These are phyloP conservation scores for Amanita pallidorosea DNA, from an alignment of 768 basidiomycete species.

Conservation along the genomic window DNA sequence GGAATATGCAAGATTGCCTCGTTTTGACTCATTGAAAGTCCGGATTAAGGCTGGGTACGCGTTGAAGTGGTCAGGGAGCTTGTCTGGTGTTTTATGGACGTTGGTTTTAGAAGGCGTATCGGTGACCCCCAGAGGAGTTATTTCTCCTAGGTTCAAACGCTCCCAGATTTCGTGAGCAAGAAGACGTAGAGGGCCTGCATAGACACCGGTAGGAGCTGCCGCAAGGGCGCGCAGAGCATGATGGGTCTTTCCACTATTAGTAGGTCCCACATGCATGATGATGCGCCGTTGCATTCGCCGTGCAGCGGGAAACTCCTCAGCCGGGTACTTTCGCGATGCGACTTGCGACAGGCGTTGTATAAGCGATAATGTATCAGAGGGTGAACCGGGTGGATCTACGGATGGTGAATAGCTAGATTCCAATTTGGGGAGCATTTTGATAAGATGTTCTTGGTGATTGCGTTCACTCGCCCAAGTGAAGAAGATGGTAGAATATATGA, in stretches of 20 bases:
- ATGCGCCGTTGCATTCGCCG: conserved; percentile 62
- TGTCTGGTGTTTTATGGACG: conserved; percentile 10
- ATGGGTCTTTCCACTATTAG: conserved; percentile 96
- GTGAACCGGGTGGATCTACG: conserved; percentile 27
- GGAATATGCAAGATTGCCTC: conserved; percentile 37
- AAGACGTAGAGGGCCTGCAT: conserved; percentile 85
- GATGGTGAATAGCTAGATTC: conserved; percentile 25
- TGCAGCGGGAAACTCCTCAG: conserved; percentile 38
- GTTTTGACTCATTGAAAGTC: background rate
- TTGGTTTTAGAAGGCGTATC: conserved; percentile 14
- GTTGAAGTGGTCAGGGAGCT: conserved; percentile 17
- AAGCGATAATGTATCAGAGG: conserved; percentile 11
- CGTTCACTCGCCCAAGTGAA: conserved; percentile 43
- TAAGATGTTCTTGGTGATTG: conserved; percentile 14
- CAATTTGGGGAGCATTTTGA: conserved; percentile 1
- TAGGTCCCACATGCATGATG: conserved; percentile 95
- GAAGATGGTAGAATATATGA: conserved; percentile 41
- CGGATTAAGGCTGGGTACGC: background rate
- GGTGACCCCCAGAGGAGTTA: conserved; percentile 57
- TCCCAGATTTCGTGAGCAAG: conserved; percentile 95
- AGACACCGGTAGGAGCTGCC: conserved; percentile 60
- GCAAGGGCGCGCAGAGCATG: conserved; percentile 85
- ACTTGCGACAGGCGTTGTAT: conserved; percentile 15
- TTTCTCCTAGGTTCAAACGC: conserved; percentile 81
- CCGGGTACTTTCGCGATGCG: conserved; percentile 30